phyloP scores from a whole-genome alignment of 768 basidiomycete species.

The Lactifluus piperatus region DNA sequence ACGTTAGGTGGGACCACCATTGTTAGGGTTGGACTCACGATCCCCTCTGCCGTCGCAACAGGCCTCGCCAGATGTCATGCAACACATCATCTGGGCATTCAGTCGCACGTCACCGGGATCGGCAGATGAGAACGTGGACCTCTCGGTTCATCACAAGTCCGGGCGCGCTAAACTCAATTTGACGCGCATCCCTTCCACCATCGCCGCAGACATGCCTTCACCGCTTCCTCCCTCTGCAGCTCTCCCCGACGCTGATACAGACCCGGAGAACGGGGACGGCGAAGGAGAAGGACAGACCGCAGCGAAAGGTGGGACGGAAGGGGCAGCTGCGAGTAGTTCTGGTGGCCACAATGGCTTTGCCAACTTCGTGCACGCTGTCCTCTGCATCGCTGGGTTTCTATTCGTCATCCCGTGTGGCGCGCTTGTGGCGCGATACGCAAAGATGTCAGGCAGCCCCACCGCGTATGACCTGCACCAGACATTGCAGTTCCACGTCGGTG shows the following conservation, averaged over 20 bases:
- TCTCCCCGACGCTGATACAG: not conserved
- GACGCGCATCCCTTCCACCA: conserved; percentile 27
- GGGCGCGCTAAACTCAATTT: conserved; percentile 41
- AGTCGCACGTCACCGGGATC: conserved; percentile 41
- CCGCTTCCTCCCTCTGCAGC: not conserved
- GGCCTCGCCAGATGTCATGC: conserved; percentile 35
- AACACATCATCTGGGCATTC: conserved; percentile 53
- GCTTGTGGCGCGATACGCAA: conserved; percentile 44
- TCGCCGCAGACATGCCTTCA: not conserved
- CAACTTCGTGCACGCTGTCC: conserved; percentile 44
- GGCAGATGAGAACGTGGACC: conserved; percentile 34
- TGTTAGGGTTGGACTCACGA: not conserved
- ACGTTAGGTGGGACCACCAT: not conserved
- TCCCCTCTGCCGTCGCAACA: conserved; percentile 20
- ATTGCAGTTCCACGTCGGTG: conserved; percentile 18
- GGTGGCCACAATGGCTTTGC: conserved; percentile 17
- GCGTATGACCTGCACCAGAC: conserved; percentile 42
- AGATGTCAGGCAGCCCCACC: conserved; percentile 34
- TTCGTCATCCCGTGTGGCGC: conserved; percentile 51
- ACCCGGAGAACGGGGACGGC: not conserved
- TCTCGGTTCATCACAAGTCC: conserved; percentile 40
- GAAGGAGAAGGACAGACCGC: not conserved
- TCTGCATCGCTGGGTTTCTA: conserved; percentile 45
- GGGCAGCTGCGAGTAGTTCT: not conserved
- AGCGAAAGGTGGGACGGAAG: not conserved